These are phyloP conservation scores for Mallotus repandus DNA, from an alignment of 441 rosid genomes.

Conservation along the genomic window DNA sequence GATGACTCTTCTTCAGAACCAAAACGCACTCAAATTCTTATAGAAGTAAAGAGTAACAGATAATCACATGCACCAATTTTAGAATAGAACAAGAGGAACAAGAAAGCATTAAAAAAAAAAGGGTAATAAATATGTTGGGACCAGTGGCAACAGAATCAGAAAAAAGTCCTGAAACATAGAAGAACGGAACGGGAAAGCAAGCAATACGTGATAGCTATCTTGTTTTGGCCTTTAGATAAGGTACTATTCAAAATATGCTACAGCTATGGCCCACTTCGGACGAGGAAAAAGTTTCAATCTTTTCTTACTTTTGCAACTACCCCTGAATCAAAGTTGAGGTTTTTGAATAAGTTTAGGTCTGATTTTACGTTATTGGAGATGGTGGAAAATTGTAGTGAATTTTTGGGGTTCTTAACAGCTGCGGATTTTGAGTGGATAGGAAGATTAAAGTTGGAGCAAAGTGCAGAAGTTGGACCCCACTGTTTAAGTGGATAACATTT, in stretches of 20 bases:
- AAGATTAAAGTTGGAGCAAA: constrained; percentile 19
- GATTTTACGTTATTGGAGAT: background rate
- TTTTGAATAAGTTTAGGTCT: background rate
- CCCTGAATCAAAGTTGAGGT: background rate
- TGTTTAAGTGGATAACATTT: constrained; percentile 5
- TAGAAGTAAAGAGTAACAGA: constrained; percentile 16
- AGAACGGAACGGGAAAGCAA: constrained; percentile 23
- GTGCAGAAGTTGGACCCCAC: background rate
- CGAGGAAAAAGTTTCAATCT: background rate
- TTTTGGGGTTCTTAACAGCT: background rate
- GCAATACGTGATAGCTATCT: constrained; percentile 31
- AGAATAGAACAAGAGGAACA: background rate
- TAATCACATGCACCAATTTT: constrained; percentile 26
- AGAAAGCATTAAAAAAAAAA: background rate
- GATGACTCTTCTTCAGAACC: constrained; percentile 12
- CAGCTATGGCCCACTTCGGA: constrained; percentile 9
- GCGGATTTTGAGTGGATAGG: background rate
- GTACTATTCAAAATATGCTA: background rate
- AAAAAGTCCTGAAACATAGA: constrained; percentile 19
- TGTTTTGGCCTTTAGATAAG: constrained; percentile 4
- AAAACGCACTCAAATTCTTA: constrained; percentile 18
- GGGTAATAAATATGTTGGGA: constrained; percentile 18
- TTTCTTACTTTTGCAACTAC: background rate
- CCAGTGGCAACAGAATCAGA: constrained; percentile 30
- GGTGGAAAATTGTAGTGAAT: background rate